Evolutionary conservation across 176 grass and related monocot genomes (phyloP).

Genomic region (Dendrocalamus sinicus): DNA sequence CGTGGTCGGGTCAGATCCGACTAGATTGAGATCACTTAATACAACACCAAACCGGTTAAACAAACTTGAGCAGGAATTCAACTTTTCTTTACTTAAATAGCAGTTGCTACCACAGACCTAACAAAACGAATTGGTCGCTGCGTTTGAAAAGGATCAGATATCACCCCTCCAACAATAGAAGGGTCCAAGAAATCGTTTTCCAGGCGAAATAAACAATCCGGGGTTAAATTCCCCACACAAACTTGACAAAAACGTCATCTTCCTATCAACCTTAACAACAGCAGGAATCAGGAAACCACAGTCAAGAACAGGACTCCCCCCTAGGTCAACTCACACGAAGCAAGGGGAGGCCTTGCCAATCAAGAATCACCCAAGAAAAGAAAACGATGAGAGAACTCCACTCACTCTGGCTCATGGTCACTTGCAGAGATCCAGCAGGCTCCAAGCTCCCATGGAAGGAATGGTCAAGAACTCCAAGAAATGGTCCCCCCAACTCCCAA

Average conservation of each 20-base stretch:
- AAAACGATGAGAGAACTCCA: not conserved
- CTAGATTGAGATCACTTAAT: too few species aligned
- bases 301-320: slow-evolving; percentile 26
- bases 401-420: slow-evolving; percentile 63
- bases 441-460: slow-evolving; percentile 48
- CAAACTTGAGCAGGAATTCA: not conserved
- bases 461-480: slow-evolving; percentile 20
- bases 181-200: not conserved
- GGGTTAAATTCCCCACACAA: not conserved
- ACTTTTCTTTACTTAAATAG: slow-evolving; percentile 6
- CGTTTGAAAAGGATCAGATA: not conserved
- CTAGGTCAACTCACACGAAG: slow-evolving; percentile 43
- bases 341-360: not conserved
- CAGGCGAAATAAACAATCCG: not conserved
- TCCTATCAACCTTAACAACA: not conserved
- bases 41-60: not conserved
- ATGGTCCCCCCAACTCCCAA: not conserved
- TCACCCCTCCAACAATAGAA: not conserved
- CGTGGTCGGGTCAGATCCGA: too few species aligned
- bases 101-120: slow-evolving; percentile 1
- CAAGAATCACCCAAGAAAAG: slow-evolving; percentile 28
- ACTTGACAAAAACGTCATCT: not conserved
- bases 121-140: not conserved
- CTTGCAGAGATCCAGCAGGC: slow-evolving; percentile 54
- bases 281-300: slow-evolving; percentile 6